Evolutionary conservation across 345 rosid species (phyloP).

Genomic region (Populus nigra): DNA sequence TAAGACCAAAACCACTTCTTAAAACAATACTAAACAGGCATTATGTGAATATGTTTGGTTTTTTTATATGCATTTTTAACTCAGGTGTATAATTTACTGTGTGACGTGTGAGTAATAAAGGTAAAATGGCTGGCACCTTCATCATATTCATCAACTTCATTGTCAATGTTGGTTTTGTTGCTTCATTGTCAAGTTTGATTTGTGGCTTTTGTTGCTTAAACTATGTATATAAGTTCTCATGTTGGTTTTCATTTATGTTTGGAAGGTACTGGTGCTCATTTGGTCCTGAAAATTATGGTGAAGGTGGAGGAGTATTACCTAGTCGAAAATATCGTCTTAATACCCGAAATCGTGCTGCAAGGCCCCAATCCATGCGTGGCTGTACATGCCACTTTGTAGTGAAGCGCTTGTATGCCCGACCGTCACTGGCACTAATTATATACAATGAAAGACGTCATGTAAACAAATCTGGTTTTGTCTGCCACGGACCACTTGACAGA

Average conservation of each 20-base stretch:
- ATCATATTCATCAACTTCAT: background rate
- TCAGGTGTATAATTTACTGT: too few species aligned
- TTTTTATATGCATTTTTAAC: too few species aligned
- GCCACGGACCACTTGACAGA: slow-evolving; percentile 93
- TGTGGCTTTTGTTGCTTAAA: background rate
- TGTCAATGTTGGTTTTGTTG: background rate
- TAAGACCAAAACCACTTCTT: too few species aligned
- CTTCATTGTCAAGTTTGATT: background rate
- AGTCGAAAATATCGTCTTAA: slow-evolving; percentile 83
- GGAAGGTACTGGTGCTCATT: slow-evolving; percentile 92
- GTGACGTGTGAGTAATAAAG: too few species aligned
- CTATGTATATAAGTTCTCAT: background rate
- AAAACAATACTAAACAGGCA: too few species aligned
- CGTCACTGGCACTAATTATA: slow-evolving; percentile 69
- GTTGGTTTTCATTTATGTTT: background rate
- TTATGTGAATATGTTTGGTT: too few species aligned
- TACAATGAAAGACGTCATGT: slow-evolving; percentile 82
- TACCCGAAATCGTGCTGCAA: slow-evolving; percentile 77
- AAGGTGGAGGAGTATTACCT: slow-evolving; percentile 84
- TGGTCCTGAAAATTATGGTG: slow-evolving; percentile 97
- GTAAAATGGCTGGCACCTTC: too few species aligned
- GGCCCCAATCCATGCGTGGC: slow-evolving; percentile 98
- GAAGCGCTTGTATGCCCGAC: slow-evolving; percentile 75
- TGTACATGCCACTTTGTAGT: slow-evolving; percentile 86
- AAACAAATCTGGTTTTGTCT: slow-evolving; percentile 77